These are phyloP conservation scores for Panellus pusillus DNA, from an alignment of 768 basidiomycete species.

Conservation along the genomic window DNA sequence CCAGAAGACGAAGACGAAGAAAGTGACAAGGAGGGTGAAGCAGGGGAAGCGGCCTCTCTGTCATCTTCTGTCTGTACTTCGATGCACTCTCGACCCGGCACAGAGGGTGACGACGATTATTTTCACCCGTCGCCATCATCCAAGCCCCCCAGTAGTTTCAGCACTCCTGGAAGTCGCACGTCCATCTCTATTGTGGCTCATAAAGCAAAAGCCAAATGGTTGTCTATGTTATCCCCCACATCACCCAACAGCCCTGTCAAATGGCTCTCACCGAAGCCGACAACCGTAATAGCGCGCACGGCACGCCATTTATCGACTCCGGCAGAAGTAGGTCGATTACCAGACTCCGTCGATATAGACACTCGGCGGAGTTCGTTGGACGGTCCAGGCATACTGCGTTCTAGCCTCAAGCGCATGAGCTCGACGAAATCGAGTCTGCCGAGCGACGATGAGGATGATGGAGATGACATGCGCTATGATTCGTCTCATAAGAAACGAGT, in stretches of 20 bases:
- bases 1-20: slow-evolving; percentile 40
- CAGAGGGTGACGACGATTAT: slow-evolving; percentile 42
- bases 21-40: slow-evolving; percentile 42
- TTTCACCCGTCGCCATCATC: slow-evolving; percentile 33
- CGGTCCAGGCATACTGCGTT: slow-evolving; percentile 20
- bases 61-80: slow-evolving; percentile 55
- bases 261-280: slow-evolving; percentile 30
- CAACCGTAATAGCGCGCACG: neutral
- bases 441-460: slow-evolving; percentile 38
- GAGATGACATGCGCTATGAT: slow-evolving; percentile 68
- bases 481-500: slow-evolving; percentile 80
- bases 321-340: slow-evolving; percentile 4
- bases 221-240: slow-evolving; percentile 42
- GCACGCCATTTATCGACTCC: slow-evolving; percentile 11
- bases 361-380: slow-evolving; percentile 14
- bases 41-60: slow-evolving; percentile 50
- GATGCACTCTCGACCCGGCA: slow-evolving; percentile 37
- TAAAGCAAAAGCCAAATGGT: slow-evolving; percentile 58
- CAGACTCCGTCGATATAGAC: neutral
- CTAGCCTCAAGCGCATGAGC: slow-evolving; percentile 27
- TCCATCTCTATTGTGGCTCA: slow-evolving; percentile 44
- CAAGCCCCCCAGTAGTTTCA: slow-evolving; percentile 23
- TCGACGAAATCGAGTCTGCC: slow-evolving; percentile 37
- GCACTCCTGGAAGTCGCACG: slow-evolving; percentile 35
- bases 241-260: slow-evolving; percentile 33